phyloP scores from a whole-genome alignment of 768 basidiomycete species.

The Scleroderma citrinum region DNA sequence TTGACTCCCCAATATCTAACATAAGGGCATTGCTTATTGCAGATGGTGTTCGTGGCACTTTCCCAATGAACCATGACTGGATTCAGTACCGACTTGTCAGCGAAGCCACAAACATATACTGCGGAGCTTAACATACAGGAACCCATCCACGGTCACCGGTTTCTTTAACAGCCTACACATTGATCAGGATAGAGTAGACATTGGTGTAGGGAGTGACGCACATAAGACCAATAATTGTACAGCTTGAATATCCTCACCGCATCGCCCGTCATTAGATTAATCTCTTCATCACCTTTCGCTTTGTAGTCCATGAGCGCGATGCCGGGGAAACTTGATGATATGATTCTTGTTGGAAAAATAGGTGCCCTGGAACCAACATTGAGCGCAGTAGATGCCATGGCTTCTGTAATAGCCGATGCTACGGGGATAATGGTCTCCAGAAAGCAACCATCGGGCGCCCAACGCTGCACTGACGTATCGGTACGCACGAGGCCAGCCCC shows the following conservation, averaged over 20 bases:
- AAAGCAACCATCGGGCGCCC: slow-evolving; percentile 97
- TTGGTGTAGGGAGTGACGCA: slow-evolving; percentile 29
- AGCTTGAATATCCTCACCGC: slow-evolving; percentile 89
- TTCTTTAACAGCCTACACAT: slow-evolving; percentile 88
- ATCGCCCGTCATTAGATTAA: slow-evolving; percentile 86
- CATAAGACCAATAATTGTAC: slow-evolving; percentile 97
- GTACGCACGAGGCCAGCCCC: slow-evolving; percentile 75
- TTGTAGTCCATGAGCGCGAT: slow-evolving; percentile 94
- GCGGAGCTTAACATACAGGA: slow-evolving; percentile 47
- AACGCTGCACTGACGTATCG: slow-evolving; percentile 79
- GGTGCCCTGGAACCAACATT: slow-evolving; percentile 51
- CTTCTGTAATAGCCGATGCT: slow-evolving; percentile 78
- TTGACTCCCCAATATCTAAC: not conserved
- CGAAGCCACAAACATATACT: not conserved
- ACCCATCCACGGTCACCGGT: slow-evolving; percentile 97
- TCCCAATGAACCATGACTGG: slow-evolving; percentile 93
- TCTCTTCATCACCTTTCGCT: slow-evolving; percentile 89
- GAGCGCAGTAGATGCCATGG: slow-evolving; percentile 44
- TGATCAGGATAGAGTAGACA: slow-evolving; percentile 9
- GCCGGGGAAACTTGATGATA: slow-evolving; percentile 96
- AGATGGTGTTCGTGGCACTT: slow-evolving; percentile 39
- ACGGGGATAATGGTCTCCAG: slow-evolving; percentile 91
- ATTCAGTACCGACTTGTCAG: slow-evolving; percentile 2
- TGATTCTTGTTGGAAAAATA: slow-evolving; percentile 83
- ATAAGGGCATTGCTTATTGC: not conserved